Base-by-base conservation (phyloP, 164 flowering plant genomes). In the Euptelea pleiosperma region DNA sequence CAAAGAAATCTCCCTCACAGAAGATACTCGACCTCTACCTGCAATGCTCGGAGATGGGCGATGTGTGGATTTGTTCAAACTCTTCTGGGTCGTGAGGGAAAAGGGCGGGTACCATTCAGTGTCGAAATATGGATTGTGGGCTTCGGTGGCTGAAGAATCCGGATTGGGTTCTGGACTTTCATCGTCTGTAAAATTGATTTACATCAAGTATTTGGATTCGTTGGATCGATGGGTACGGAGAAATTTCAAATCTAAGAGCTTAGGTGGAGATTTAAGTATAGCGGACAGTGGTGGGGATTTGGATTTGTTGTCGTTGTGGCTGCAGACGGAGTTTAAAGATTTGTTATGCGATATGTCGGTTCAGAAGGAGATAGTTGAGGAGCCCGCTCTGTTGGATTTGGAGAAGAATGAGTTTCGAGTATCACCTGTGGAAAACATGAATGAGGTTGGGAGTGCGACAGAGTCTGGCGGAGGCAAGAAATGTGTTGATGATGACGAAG, bases 21-120 rank as follows among this genome's bases (percentile, higher is more conserved):
- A 47, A 3, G 33, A 63, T 44, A 30, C 56, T 40, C 54, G 77
- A 70, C 75, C 83, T 45, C 28, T 74, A 4, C 84, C 85, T 21
- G 78, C 82, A 29, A 66, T 76, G 80, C 70, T 86, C 34, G 89
- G 86, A 8, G 66, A 82, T 72, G 87, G 89, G 63, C 26, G 62
- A 15, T 31, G 41, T 4, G 73, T 81, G 30, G 89, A 86, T 77
- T 77, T 86, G 81, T 70, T 75, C 58, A 79, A 74, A 51, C 71
- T 86, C 12, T 79, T 75, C 36, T 51, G 72, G 48, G 66, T 60
- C 44, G 94, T 85, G 68, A 80, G 72, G 22, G 70, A 75, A 11
- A 74, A 69, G 29, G 88, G 88, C 21, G 90, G 88, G 18, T 81
- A 60, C 50, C 62, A 74, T 25, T 53, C 53, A 0, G 82, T 82